phyloP scores from a whole-genome alignment of 1,284 basidiomycete genomes.

The Fomitopsis pinicola region DNA sequence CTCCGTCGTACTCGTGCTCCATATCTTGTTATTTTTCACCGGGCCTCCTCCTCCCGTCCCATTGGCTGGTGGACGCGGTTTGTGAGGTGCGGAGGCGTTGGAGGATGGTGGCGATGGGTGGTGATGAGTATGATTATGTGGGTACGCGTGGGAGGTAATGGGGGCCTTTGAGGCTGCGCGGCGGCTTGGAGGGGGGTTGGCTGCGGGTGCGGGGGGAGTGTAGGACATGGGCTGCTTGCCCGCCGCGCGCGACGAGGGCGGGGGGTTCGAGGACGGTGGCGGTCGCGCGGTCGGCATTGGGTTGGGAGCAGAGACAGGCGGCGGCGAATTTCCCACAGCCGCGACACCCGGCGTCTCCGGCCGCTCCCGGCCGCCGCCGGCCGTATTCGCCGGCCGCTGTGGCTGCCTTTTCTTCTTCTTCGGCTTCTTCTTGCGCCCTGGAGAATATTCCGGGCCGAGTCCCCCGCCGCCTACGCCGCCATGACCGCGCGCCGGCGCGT shows the following conservation, averaged over 20 bases:
- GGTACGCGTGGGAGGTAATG: slow-evolving; percentile 48
- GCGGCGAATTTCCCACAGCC: slow-evolving; percentile 32
- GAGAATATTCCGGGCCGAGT: slow-evolving; percentile 2
- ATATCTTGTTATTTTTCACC: slow-evolving; percentile 65
- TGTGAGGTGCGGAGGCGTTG: slow-evolving; percentile 48
- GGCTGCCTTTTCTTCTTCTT: slow-evolving; percentile 31
- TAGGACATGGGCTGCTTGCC: slow-evolving; percentile 76
- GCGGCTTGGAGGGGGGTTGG: slow-evolving; percentile 34
- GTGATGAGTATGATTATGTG: slow-evolving; percentile 50
- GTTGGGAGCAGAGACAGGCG: slow-evolving; percentile 37
- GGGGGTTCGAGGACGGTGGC: slow-evolving; percentile 38
- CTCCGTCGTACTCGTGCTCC: slow-evolving; percentile 86
- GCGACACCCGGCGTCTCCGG: slow-evolving; percentile 16
- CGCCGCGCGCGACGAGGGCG: slow-evolving; percentile 63
- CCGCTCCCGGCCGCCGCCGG: slow-evolving; percentile 24
- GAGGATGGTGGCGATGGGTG: slow-evolving; percentile 70
- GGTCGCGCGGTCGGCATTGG: slow-evolving; percentile 39
- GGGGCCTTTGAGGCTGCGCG: slow-evolving; percentile 70
- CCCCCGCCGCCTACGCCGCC: slow-evolving; percentile 11
- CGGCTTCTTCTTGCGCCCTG: slow-evolving; percentile 31
- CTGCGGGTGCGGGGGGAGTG: slow-evolving; percentile 24
- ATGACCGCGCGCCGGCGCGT: slow-evolving; percentile 26
- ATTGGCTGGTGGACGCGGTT: slow-evolving; percentile 40
- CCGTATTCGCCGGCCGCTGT: slow-evolving; percentile 30
- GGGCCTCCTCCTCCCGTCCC: slow-evolving; percentile 27